These are phyloP conservation scores for Pseudognaphalium luteoalbum DNA, from an alignment of 129 eudicot genomes.

Conservation along the genomic window DNA sequence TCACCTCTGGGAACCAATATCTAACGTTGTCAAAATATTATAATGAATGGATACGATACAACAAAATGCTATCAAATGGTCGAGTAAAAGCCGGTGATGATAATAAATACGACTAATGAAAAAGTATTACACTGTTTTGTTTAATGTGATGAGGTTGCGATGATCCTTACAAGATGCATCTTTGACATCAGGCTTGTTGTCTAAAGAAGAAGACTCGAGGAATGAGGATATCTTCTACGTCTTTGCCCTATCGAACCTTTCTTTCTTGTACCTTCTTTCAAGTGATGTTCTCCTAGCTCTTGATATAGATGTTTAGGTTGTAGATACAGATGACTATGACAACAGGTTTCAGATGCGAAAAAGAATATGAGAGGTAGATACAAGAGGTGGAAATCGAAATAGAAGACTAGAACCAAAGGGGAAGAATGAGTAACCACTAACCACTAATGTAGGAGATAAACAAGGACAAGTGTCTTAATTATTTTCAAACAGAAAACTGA, in stretches of 20 bases:
- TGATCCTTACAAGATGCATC: background rate
- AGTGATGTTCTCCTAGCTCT: too few relatives aligned
- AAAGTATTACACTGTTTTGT: too few relatives aligned
- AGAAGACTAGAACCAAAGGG: background rate
- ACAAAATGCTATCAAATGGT: too few relatives aligned
- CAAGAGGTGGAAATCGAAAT: background rate
- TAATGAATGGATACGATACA: background rate
- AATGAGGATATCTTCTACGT: background rate
- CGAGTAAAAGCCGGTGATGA: background rate
- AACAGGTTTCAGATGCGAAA: background rate
- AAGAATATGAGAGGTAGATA: background rate
- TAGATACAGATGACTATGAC: background rate
- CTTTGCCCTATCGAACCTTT: too few relatives aligned
- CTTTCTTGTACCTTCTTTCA: too few relatives aligned
- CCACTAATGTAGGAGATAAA: background rate
- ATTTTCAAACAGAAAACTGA: background rate
- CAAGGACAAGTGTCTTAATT: background rate
- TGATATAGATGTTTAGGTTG: too few relatives aligned
- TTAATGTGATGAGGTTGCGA: background rate
- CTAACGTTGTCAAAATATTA: background rate
- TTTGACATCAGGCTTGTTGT: background rate
- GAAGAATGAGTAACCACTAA: background rate
- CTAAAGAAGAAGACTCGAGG: background rate
- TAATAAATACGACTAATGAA: background rate
- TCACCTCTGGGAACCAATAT: background rate